These are phyloP conservation scores for Clarkia xantiana DNA, from an alignment of 345 rosid genomes.

Conservation along the genomic window DNA sequence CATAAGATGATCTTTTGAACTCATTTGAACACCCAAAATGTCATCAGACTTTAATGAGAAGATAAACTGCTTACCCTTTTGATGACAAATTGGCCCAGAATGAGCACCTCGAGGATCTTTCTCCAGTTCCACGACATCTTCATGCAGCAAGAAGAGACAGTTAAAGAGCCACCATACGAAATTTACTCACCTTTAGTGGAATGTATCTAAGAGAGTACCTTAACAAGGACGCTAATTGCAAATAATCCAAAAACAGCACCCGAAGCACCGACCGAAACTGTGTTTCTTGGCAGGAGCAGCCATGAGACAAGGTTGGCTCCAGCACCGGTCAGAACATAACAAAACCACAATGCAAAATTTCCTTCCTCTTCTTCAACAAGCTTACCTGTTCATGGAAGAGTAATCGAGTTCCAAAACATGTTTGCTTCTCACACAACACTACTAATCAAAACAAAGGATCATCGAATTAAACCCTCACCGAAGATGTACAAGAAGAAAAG, in stretches of 20 bases:
- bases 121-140: conserved; percentile 97
- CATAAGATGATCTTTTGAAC: no score
- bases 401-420: conserved; percentile 7
- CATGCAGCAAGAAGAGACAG: conserved; percentile 8
- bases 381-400: conserved; percentile 41
- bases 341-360: conserved; percentile 62
- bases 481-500: conserved; percentile 92
- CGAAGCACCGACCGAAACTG: conserved; percentile 85
- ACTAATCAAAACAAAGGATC: neutral
- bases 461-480: conserved; percentile 34
- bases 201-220: conserved; percentile 25
- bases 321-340: conserved; percentile 64
- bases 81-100: conserved; percentile 79
- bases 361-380: conserved; percentile 97
- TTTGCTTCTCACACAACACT: neutral
- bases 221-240: conserved; percentile 79
- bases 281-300: conserved; percentile 82
- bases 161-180: neutral
- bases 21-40: no score
- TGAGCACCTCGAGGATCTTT: conserved; percentile 89
- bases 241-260: conserved; percentile 91
- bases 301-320: conserved; percentile 90
- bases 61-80: conserved; percentile 39
- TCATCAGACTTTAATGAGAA: neutral
- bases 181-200: no score